phyloP scores from a whole-genome alignment of 306 rosid genomes.

The Acacia acuminata region DNA sequence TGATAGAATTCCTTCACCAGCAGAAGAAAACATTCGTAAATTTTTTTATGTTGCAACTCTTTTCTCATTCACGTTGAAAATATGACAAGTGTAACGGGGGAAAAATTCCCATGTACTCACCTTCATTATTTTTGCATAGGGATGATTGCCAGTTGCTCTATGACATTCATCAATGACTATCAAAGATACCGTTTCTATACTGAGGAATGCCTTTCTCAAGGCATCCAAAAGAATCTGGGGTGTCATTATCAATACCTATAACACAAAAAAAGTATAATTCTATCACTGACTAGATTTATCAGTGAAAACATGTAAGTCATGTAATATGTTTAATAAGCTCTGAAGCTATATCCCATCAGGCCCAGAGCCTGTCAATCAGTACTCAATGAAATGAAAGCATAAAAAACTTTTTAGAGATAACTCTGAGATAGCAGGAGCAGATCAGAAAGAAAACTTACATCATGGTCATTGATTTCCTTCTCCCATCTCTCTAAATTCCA shows the following conservation, averaged over 20 bases:
- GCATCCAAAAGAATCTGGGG: constrained; percentile 91
- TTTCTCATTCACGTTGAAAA: constrained; percentile 8
- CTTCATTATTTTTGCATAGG: constrained; percentile 86
- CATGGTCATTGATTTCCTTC: constrained; percentile 56
- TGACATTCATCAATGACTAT: constrained; percentile 89
- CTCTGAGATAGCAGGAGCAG: constrained; percentile 13
- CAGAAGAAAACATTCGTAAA: constrained; percentile 29
- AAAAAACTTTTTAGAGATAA: constrained; percentile 11
- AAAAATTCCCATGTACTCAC: constrained; percentile 40
- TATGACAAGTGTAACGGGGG: constrained; percentile 4
- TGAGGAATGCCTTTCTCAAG: constrained; percentile 77
- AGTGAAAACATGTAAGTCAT: constrained; percentile 13
- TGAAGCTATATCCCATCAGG: neutral
- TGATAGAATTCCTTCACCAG: constrained; percentile 83
- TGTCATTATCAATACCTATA: constrained; percentile 87
- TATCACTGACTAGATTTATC: neutral
- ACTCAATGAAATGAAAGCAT: constrained; percentile 9
- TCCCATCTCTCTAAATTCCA: constrained; percentile 78
- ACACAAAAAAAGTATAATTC: constrained; percentile 23
- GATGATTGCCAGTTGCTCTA: constrained; percentile 82
- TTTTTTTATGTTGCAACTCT: neutral
- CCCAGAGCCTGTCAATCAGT: neutral
- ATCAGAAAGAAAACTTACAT: constrained; percentile 52
- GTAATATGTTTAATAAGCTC: neutral
- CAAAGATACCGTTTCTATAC: constrained; percentile 62